Percentiles rank a stretch among this genome's conserved stretches.
Evolutionary conservation across 768 basidiomycete species (phyloP).

Genomic region (Xerocomellus chrysenteron): DNA sequence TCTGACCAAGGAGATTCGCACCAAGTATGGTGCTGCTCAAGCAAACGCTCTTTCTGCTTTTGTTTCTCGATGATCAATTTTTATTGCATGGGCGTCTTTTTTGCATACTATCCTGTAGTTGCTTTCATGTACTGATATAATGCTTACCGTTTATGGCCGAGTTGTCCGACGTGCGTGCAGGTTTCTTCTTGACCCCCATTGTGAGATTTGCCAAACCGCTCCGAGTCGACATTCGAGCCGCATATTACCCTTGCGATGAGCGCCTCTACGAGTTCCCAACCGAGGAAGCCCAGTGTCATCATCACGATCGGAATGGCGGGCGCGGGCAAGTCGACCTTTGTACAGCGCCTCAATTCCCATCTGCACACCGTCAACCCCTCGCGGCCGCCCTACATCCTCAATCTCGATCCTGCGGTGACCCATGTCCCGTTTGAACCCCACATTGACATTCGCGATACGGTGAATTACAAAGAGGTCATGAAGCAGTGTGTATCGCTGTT

Average conservation of each 20-base stretch:
- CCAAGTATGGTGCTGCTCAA: conserved; percentile 28
- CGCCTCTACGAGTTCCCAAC: conserved; percentile 17
- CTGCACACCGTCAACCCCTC: conserved; percentile 66
- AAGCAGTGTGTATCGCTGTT: conserved; percentile 81
- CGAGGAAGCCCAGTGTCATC: conserved; percentile 71
- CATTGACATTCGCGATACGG: conserved; percentile 97
- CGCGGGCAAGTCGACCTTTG: conserved; percentile 96
- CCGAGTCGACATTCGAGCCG: not conserved
- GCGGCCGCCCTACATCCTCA: conserved; percentile 90
- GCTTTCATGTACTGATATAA: not conserved
- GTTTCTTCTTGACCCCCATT: conserved; percentile 8
- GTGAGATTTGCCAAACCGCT: conserved; percentile 1
- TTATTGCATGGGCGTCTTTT: not conserved
- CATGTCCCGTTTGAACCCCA: conserved; percentile 92
- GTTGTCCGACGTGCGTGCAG: not conserved
- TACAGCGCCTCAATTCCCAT: conserved; percentile 92
- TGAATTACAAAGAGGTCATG: conserved; percentile 98
- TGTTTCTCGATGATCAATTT: conserved; percentile 5
- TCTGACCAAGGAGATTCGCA: conserved; percentile 30
- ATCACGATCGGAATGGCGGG: conserved; percentile 97
- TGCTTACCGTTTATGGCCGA: conserved; percentile 15
- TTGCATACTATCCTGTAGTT: conserved; percentile 7
- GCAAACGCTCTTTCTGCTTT: conserved; percentile 1
- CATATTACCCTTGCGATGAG: conserved; percentile 16
- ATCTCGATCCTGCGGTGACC: conserved; percentile 95